These are phyloP conservation scores for Macroventuria anomochaeta DNA, from an alignment of 2,329 filamentous ascomycete genomes.

Conservation along the genomic window DNA sequence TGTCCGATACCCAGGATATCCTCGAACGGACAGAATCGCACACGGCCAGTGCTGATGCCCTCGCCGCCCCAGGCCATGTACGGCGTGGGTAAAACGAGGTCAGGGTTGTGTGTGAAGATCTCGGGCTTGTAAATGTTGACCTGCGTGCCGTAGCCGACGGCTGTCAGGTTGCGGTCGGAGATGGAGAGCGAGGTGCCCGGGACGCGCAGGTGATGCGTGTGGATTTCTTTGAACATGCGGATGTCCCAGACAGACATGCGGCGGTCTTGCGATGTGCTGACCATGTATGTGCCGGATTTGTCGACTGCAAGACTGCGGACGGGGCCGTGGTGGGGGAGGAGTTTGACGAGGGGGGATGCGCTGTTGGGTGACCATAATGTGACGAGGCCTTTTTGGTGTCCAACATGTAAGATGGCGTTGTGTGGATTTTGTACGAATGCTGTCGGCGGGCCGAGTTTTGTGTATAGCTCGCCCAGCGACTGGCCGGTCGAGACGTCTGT, in stretches of 20 bases:
- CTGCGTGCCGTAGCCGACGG: slow-evolving; percentile 89
- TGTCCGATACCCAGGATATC: slow-evolving; percentile 89
- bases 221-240: slow-evolving; percentile 89
- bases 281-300: slow-evolving; percentile 92
- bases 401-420: slow-evolving; percentile 90
- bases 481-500: slow-evolving; percentile 95
- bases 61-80: slow-evolving; percentile 95
- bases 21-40: slow-evolving; percentile 93
- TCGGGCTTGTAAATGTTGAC: slow-evolving; percentile 85
- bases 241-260: slow-evolving; percentile 98
- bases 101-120: slow-evolving; percentile 76
- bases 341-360: slow-evolving; percentile 83
- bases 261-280: slow-evolving; percentile 85
- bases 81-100: slow-evolving; percentile 81
- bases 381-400: slow-evolving; percentile 93
- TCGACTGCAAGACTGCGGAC: slow-evolving; percentile 86
- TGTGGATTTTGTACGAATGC: slow-evolving; percentile 86
- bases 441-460: slow-evolving; percentile 81
- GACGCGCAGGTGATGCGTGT: slow-evolving; percentile 82
- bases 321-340: slow-evolving; percentile 87
- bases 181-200: slow-evolving; percentile 86
- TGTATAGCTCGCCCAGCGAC: slow-evolving; percentile 83
- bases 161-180: slow-evolving; percentile 85
- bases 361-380: slow-evolving; percentile 96
- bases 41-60: slow-evolving; percentile 77